These are phyloP conservation scores for Pestalotiopsis sp. DNA, from an alignment of 2,329 filamentous ascomycete genomes.

Conservation along the genomic window DNA sequence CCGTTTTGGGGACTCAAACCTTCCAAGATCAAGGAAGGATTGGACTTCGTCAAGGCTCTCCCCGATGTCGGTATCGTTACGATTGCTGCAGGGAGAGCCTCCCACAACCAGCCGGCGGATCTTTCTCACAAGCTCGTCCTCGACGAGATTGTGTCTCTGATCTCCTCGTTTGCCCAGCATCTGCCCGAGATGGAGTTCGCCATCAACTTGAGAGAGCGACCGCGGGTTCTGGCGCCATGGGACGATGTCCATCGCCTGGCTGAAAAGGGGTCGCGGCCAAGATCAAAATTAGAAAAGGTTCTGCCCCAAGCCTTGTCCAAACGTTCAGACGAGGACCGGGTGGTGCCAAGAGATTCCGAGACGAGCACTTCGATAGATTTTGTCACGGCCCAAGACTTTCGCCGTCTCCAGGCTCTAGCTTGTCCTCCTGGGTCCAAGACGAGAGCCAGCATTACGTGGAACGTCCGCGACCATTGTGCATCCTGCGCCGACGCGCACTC, in stretches of 20 bases:
- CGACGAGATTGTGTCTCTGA: constrained; percentile 62
- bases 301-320: constrained; percentile 44
- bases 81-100: constrained; percentile 66
- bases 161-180: constrained; percentile 70
- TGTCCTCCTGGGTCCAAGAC: constrained; percentile 67
- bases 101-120: constrained; percentile 36
- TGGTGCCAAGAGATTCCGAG: not conserved
- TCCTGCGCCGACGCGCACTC: constrained; percentile 67
- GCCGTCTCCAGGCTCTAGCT: constrained; percentile 42
- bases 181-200: constrained; percentile 84
- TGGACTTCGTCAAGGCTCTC: constrained; percentile 39
- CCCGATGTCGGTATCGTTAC: constrained; percentile 52
- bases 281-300: constrained; percentile 40
- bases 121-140: constrained; percentile 38
- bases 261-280: constrained; percentile 32
- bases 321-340: constrained; percentile 8
- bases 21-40: constrained; percentile 65
- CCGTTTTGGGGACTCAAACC: constrained; percentile 80
- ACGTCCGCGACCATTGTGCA: constrained; percentile 65
- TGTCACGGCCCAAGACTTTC: constrained; percentile 27
- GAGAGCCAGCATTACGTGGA: constrained; percentile 62
- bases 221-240: constrained; percentile 71
- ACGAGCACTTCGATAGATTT: not conserved
- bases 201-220: constrained; percentile 79
- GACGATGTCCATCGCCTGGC: constrained; percentile 52